Percentiles rank a stretch among this genome's conserved stretches.
phyloP scores from a whole-genome alignment of 2,329 filamentous ascomycete genomes.

The Colletotrichum horii region DNA sequence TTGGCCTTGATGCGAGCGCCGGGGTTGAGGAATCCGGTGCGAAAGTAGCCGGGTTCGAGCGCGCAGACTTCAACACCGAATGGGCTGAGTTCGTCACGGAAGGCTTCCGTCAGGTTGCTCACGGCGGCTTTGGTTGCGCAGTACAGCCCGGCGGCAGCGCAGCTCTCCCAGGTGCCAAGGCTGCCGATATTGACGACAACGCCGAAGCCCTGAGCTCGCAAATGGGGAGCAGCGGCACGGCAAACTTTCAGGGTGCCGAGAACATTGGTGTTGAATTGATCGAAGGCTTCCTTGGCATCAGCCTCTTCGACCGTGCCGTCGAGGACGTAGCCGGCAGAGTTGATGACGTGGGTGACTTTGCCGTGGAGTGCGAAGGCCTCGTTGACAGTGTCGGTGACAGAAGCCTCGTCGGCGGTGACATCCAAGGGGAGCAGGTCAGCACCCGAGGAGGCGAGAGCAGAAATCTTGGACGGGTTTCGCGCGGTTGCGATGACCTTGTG shows the following conservation, averaged over 20 bases:
- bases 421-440: slow-evolving; percentile 51
- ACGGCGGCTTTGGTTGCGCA: slow-evolving; percentile 51
- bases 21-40: slow-evolving; percentile 51
- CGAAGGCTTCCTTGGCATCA: slow-evolving; percentile 38
- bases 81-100: slow-evolving; percentile 46
- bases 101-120: slow-evolving; percentile 48
- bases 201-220: slow-evolving; percentile 41
- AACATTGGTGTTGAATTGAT: slow-evolving; percentile 57
- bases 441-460: slow-evolving; percentile 46
- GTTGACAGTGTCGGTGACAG: slow-evolving; percentile 40
- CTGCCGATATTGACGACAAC: slow-evolving; percentile 52
- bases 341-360: slow-evolving; percentile 53
- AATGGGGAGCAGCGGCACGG: slow-evolving; percentile 50
- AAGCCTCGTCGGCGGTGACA: slow-evolving; percentile 42
- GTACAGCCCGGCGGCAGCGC: slow-evolving; percentile 42
- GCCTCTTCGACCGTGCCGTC: slow-evolving; percentile 47
- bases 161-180: slow-evolving; percentile 47
- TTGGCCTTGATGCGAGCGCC: slow-evolving; percentile 31
- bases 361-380: slow-evolving; percentile 35
- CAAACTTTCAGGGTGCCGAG: slow-evolving; percentile 55
- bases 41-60: slow-evolving; percentile 59
- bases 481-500: slow-evolving; percentile 58
- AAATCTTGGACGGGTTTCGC: slow-evolving; percentile 43
- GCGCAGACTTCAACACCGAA: slow-evolving; percentile 48
- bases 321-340: slow-evolving; percentile 51